A percentile compares a stretch with the other conserved stretches of the same genome.
These are phyloP conservation scores for Colletotrichum tropicale DNA, from an alignment of 2,329 filamentous ascomycete species.

Conservation along the genomic window DNA sequence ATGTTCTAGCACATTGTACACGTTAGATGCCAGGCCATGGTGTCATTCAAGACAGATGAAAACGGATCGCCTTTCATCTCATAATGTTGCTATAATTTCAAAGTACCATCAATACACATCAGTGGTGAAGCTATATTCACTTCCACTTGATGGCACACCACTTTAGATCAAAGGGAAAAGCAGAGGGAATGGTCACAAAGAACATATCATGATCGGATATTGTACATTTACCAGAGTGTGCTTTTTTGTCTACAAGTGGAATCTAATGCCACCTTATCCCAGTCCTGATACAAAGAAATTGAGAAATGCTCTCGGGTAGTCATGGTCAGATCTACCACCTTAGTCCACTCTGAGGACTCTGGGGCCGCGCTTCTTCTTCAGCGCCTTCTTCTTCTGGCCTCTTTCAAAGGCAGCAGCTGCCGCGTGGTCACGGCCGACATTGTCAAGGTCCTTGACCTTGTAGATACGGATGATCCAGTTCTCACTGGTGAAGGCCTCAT, in stretches of 20 bases:
- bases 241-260: slow-evolving; percentile 33
- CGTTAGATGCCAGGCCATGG: not conserved
- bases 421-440: slow-evolving; percentile 87
- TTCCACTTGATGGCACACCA: not conserved
- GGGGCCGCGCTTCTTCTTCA: slow-evolving; percentile 72
- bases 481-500: slow-evolving; percentile 98
- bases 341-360: slow-evolving; percentile 76
- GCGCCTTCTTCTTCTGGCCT: slow-evolving; percentile 85
- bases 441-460: slow-evolving; percentile 99
- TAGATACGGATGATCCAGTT: slow-evolving; percentile 99
- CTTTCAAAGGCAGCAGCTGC: slow-evolving; percentile 72
- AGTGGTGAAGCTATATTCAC: not conserved
- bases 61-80: not conserved
- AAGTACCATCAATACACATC: not conserved
- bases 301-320: slow-evolving; percentile 2
- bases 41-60: not conserved
- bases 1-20: not conserved
- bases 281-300: slow-evolving; percentile 19
- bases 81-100: not conserved
- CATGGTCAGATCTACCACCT: not conserved
- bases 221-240: slow-evolving; percentile 39
- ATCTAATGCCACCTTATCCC: slow-evolving; percentile 12
- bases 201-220: slow-evolving; percentile 3
- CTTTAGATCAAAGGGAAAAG: not conserved
- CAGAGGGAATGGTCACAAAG: not conserved